Evolutionary conservation across 2,329 filamentous ascomycete species (phyloP).

Genomic region (Fusarium falciforme): DNA sequence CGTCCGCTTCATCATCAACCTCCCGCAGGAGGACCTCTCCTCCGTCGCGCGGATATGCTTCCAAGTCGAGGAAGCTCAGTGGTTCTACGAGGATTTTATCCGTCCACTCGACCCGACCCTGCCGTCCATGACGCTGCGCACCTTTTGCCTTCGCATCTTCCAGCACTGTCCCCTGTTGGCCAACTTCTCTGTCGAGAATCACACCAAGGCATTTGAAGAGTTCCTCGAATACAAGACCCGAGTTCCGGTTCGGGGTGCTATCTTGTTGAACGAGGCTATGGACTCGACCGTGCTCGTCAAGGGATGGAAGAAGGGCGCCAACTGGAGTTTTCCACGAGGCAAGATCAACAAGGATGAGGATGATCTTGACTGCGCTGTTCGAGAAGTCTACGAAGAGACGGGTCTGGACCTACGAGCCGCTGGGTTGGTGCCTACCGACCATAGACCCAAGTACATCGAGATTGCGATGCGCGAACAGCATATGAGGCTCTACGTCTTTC

Average conservation of each 20-base stretch:
- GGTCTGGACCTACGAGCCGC: constrained; percentile 84
- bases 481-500: constrained; percentile 91
- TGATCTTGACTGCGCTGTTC: constrained; percentile 91
- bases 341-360: constrained; percentile 99
- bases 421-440: constrained; percentile 78
- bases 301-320: constrained; percentile 96
- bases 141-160: constrained; percentile 91
- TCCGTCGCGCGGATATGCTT: constrained; percentile 96
- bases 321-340: constrained; percentile 95
- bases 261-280: constrained; percentile 94
- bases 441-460: constrained; percentile 84
- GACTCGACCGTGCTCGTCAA: constrained; percentile 93
- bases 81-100: constrained; percentile 99
- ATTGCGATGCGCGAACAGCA: constrained; percentile 93
- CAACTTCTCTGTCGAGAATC: constrained; percentile 80
- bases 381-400: constrained; percentile 97
- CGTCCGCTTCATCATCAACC: constrained; percentile 97
- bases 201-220: constrained; percentile 86
- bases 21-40: constrained; percentile 89
- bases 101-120: constrained; percentile 86
- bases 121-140: constrained; percentile 85
- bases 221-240: constrained; percentile 95
- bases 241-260: constrained; percentile 92
- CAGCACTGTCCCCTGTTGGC: constrained; percentile 92
- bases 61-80: constrained; percentile 98